Evolutionary conservation across 805 yeast species (phyloP).

Genomic region (Candida namnaoensis): DNA sequence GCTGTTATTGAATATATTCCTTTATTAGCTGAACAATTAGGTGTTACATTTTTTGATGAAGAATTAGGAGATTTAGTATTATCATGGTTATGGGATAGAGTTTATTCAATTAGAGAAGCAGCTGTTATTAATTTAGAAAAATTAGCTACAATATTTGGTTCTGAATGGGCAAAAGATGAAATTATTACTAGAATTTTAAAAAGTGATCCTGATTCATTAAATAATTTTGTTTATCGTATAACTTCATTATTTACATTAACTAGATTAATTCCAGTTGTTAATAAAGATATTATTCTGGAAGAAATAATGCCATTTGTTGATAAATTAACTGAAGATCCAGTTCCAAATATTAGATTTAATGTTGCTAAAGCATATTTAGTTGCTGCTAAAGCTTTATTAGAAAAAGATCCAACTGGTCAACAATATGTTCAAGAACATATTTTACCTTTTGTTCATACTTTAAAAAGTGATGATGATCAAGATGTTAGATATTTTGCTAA

Average conservation of each 20-base stretch:
- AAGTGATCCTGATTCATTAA: slow-evolving; percentile 26
- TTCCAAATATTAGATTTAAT: slow-evolving; percentile 93
- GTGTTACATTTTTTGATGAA: slow-evolving; percentile 87
- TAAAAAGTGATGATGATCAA: slow-evolving; percentile 67
- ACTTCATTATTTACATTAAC: slow-evolving; percentile 86
- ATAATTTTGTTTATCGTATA: slow-evolving; percentile 83
- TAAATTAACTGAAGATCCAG: slow-evolving; percentile 66
- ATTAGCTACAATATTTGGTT: slow-evolving; percentile 81
- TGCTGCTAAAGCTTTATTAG: slow-evolving; percentile 43
- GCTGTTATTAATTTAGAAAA: slow-evolving; percentile 80
- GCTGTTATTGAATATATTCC: slow-evolving; percentile 98
- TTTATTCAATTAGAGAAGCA: slow-evolving; percentile 92
- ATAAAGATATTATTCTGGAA: slow-evolving; percentile 42
- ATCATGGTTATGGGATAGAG: slow-evolving; percentile 99
- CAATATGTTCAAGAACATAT: slow-evolving; percentile 41
- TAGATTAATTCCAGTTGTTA: slow-evolving; percentile 68
- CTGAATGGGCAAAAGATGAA: slow-evolving; percentile 85
- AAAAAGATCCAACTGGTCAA: slow-evolving; percentile 18
- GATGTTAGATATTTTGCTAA: slow-evolving; percentile 86
- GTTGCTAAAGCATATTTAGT: slow-evolving; percentile 77
- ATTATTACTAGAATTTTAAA: slow-evolving; percentile 68
- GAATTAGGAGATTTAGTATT: slow-evolving; percentile 85
- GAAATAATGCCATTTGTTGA: slow-evolving; percentile 76
- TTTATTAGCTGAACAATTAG: slow-evolving; percentile 85
- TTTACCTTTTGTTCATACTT: slow-evolving; percentile 53